Base-by-base conservation (phyloP, 2,329 filamentous ascomycete genomes). In the Exophiala bonariae region DNA sequence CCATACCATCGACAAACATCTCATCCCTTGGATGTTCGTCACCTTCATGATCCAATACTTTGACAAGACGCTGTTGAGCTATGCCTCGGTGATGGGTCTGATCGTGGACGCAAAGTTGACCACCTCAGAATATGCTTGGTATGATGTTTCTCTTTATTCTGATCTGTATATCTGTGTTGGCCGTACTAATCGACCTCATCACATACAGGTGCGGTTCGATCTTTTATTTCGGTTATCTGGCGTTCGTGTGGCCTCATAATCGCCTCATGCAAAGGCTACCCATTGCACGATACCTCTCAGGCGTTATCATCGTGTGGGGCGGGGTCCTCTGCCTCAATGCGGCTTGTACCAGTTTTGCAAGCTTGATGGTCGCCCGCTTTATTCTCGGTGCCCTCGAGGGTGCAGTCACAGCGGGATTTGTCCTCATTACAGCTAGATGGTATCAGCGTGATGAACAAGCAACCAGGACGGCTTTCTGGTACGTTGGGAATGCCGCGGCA, bases 381-480 rank as follows among this genome's bases (percentile, higher is more conserved):
- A 59, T 77, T 2, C 61, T 77, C 0, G 74, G 75, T 1, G 51
- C 67, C 0, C 72, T 76, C 13, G 75, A 77, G 55, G 72, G 72
- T 0, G 67, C 71, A 0, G 72, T 77, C 7, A 76, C 71, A 0
- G 71, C 75, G 0, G 70, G 70, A 6, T 77, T 76, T 44, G 75
- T 76, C 67, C 68, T 77, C 62, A 71, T 76, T 28, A 69, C 76
- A 1, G 63, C 68, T 2, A 73, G 74, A 63, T 78, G 72, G 70
- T 77, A 75, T 55, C 65, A 63, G 0, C 66, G 71, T 1, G 61
- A 68, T 6, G 69, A 76, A 2, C 74, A 77, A 56, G 80, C 82
- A 0, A 69, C 78, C 2, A 70, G 81, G 1, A 80, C 82, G 41
- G 77, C 76, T 1, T 65, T 78, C 0, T 83, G 79, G 79, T 82